phyloP scores from a whole-genome alignment of 2,329 filamentous ascomycete species.

The Amphichorda felina region DNA sequence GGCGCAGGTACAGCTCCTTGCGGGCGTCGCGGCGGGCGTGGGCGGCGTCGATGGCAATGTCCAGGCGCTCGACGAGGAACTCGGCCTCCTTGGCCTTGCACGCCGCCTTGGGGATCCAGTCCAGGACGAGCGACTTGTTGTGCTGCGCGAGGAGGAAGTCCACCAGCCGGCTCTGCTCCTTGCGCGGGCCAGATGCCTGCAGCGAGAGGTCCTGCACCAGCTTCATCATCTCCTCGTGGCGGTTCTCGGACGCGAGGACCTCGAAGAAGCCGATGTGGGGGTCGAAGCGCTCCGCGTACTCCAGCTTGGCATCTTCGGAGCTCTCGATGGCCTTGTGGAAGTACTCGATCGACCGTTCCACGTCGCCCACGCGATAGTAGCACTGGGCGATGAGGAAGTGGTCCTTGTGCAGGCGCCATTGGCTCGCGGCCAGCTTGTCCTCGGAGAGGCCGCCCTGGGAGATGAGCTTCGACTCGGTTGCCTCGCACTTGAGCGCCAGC shows the following conservation, averaged over 20 bases:
- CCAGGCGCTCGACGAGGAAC: conserved; percentile 16
- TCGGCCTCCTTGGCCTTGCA: conserved; percentile 18
- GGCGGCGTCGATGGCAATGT: conserved; percentile 19
- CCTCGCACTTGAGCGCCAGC: conserved; percentile 22
- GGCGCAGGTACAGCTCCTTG: conserved; percentile 22
- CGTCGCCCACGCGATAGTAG: conserved; percentile 17
- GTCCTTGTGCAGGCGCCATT: conserved; percentile 28
- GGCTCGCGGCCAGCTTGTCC: conserved; percentile 13
- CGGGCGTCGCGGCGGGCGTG: conserved; percentile 20
- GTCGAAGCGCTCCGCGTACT: conserved; percentile 20
- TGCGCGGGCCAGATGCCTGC: conserved; percentile 10
- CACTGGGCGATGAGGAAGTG: conserved; percentile 24
- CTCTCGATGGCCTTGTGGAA: conserved; percentile 22
- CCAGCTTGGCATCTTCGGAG: conserved; percentile 11
- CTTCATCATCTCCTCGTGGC: conserved; percentile 20
- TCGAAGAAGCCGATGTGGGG: conserved; percentile 23
- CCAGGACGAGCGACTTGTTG: conserved; percentile 18
- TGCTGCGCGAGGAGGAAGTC: conserved; percentile 22
- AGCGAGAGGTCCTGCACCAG: conserved; percentile 19
- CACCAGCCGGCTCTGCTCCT: conserved; percentile 16
- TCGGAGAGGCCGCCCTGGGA: conserved; percentile 11
- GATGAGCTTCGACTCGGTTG: conserved; percentile 18
- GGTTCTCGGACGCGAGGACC: conserved; percentile 22
- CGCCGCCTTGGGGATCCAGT: conserved; percentile 28
- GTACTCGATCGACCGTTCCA: conserved; percentile 20